Percentiles rank a stretch among this genome's conserved stretches.
phyloP scores from a whole-genome alignment of 2,329 filamentous ascomycete genomes.

The Fusarium sp. region DNA sequence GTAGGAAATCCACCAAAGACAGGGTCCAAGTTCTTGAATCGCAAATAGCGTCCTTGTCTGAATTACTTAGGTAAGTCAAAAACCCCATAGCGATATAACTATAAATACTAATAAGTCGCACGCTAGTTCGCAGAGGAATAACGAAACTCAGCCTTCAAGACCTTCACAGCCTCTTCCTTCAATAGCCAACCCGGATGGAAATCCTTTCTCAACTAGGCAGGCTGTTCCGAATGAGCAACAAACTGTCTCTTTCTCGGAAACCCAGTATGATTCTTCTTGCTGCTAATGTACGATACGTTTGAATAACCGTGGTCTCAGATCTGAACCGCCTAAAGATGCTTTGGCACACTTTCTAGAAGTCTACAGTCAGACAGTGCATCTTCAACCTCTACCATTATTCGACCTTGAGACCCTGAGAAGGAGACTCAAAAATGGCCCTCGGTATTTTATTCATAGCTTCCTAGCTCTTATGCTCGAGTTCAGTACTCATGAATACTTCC shows the following conservation, averaged over 20 bases:
- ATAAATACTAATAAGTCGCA: rapidly evolving
- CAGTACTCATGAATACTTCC: not conserved
- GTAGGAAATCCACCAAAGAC: not conserved
- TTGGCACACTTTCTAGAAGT: not conserved
- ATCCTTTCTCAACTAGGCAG: too few relatives aligned
- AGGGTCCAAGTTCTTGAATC: not conserved
- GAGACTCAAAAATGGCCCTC: not conserved
- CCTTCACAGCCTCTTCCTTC: not conserved
- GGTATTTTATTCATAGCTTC: not conserved
- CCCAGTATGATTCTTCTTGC: not conserved
- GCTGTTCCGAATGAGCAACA: not conserved
- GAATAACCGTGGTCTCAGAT: rapidly evolving
- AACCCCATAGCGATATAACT: not conserved
- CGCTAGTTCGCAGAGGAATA: rapidly evolving
- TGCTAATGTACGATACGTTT: rapidly evolving
- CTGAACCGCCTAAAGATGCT: not conserved
- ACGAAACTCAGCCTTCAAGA: rapidly evolving
- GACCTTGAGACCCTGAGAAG: not conserved
- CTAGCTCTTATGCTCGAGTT: not conserved
- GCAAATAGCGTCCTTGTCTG: not conserved
- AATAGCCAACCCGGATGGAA: too few relatives aligned
- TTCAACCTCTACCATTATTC: slow-evolving; percentile 7
- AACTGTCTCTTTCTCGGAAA: not conserved
- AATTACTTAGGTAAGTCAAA: not conserved
- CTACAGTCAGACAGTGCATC: not conserved